Conservation (phyloP, 129 eudicot genomes). For the Smallanthus sonchifolius region DNA sequence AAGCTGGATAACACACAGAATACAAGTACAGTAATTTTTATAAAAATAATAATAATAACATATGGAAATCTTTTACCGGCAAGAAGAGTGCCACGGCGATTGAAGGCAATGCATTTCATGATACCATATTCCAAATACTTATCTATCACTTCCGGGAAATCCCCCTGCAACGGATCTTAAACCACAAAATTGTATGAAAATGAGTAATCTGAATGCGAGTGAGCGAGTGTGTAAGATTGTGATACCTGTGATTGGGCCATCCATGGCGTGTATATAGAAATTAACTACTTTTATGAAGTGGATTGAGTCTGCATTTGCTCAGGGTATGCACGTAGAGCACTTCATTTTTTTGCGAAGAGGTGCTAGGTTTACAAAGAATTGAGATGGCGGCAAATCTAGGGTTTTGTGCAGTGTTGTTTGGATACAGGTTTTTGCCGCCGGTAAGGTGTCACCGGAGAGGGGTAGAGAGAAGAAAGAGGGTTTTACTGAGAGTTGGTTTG, state of each 20-base stretch:
- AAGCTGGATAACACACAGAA: background rate
- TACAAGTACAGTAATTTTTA: background rate
- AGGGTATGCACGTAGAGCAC: background rate
- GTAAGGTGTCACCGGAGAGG: constrained; percentile 4
- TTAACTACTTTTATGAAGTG: background rate
- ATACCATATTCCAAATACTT: constrained; percentile 78
- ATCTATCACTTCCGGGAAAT: constrained; percentile 86
- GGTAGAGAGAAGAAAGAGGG: background rate
- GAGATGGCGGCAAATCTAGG: background rate
- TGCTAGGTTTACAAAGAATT: background rate
- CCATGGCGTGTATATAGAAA: constrained; percentile 25
- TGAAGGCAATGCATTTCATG: constrained; percentile 84
- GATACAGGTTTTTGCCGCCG: background rate
- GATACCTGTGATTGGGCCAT: constrained; percentile 40
- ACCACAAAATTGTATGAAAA: background rate
- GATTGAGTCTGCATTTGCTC: constrained; percentile 12
- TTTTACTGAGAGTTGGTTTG: constrained; percentile 6
- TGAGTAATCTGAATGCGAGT: background rate
- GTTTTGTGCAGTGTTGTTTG: background rate
- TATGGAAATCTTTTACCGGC: constrained; percentile 45
- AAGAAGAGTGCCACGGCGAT: constrained; percentile 89
- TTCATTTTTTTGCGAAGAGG: background rate
- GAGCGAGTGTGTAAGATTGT: background rate
- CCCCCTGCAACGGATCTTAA: constrained; percentile 83
- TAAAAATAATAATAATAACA: background rate